Evolutionary conservation across 73 alveolate genomes (phyloP), one percentile per base, ranked within the genome.

Genomic region (Paramecium octaurelia): DNA sequence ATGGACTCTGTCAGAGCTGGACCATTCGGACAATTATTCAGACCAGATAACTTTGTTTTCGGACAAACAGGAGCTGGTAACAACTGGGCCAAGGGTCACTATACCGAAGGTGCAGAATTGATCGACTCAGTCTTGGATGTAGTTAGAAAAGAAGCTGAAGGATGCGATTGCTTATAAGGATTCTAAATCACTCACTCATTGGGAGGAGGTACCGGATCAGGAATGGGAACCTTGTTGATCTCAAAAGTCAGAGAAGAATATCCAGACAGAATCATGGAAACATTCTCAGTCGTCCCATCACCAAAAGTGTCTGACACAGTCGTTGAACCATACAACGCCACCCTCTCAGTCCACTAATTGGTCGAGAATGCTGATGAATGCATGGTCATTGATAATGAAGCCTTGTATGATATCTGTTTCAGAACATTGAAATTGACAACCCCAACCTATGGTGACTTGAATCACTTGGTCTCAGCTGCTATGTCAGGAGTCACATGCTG

Each of bases 11-110:
- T 96, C 93, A 95, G 99, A 93, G 99, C 99, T 31, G 99, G 99
- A 36, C 99, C 99, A 36, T 97, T 96, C 88, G 99, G 99, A 58
- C 99, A 98, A 96, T 97, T 98, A 92, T 98, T 98, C 99, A 97
- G 99, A 94, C 99, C 99, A 11, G 99, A 98, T 95, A 98, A 98
- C 99, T 98, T 98, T 95, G 98, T 98, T 92, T 97, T 97, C 92
- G 99, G 99, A 23, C 96, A 97, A 94, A 93, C 98, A 42, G 99
- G 99, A 57, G 99, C 99, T 21, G 99, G 99, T 60, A 98, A 98
- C 98, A 98, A 98, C 96, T 98, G 99, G 99, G 99, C 99, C 92
- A 98, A 98, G 96, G 99, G 99, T 75, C 99, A 97, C 94, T 98
- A 97, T 96, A 98, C 99, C 92, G 99, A 97, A 95, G 99, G 99